Evolutionary conservation across 2,329 filamentous ascomycete genomes (phyloP), one percentile per base, ranked within the genome.

Genomic region (Keithomyces neogunnii): DNA sequence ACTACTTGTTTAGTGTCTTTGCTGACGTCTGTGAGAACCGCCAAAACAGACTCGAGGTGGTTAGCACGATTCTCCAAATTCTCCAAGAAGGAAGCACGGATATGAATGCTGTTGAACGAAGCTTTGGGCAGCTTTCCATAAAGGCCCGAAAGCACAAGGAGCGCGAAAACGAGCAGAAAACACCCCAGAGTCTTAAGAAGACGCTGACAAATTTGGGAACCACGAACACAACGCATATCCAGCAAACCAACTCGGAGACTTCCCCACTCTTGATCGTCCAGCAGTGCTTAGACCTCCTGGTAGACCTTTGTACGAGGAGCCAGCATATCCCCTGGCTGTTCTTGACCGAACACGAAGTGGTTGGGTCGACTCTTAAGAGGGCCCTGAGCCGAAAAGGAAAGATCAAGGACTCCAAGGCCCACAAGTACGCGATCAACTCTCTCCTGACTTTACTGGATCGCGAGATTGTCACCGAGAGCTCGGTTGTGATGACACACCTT

Each of bases 401-500:
- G 67, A 80, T 75, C 49, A 93, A 92, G 68, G 92, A 96, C 57
- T 82, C 75, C 58, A 95, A 87, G 67, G 84, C 88, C 31, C 84
- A 85, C 59, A 93, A 89, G 65, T 99, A 87, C 65, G 90, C 95
- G 8, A 80, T 99, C 65, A 99, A 99, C 66, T 90, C 91, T 11
- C 73, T 99, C 32, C 77, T 99, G 45, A 85, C 84, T 55, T 77
- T 99, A 4, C 78, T 99, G 28, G 93, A 97, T 64, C 87, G 93
- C n/a, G 88, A 90, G 57, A 76, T 97, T 55, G 91, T 99, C 57
- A 95, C 96, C 72, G 93, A 99, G 69, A 99, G 90, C 69, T 91
- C 92, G n/a, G 79, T 85, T 5, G 92, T 96, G 51, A 97, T 99
- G 91, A 92, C 96, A 60, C 85, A 90, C 56, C 78, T 99, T 30